These are phyloP conservation scores for Lindgomyces ingoldianus DNA, from an alignment of 495 filamentous ascomycete species.

Conservation along the genomic window DNA sequence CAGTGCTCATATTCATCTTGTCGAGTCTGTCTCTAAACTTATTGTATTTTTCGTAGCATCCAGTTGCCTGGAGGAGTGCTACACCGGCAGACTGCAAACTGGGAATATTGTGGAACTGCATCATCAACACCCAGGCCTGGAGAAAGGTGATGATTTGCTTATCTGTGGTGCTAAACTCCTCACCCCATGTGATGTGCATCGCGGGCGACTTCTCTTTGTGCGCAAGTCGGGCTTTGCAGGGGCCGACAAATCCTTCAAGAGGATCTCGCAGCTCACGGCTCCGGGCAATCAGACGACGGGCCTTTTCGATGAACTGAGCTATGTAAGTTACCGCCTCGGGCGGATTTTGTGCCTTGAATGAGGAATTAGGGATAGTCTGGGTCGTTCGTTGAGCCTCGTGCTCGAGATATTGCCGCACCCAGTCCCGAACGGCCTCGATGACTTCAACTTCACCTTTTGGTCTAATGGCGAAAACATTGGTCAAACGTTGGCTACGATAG, in stretches of 20 bases:
- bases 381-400: conserved; percentile 41
- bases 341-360: conserved; percentile 36
- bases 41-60: conserved; percentile 60
- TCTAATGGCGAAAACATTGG: conserved; percentile 51
- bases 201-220: conserved; percentile 37
- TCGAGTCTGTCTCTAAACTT: not conserved
- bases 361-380: not conserved
- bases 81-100: conserved; percentile 63
- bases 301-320: conserved; percentile 63
- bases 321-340: no score
- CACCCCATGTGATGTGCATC: conserved; percentile 8
- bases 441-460: conserved; percentile 50
- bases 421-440: conserved; percentile 53
- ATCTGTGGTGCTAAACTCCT: conserved; percentile 51
- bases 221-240: conserved; percentile 48
- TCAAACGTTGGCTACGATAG: conserved; percentile 42
- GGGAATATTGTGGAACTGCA: conserved; percentile 51
- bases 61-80: conserved; percentile 69
- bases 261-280: conserved; percentile 65
- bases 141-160: conserved; percentile 65
- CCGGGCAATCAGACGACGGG: conserved; percentile 62
- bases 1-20: conserved; percentile 34
- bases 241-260: conserved; percentile 58
- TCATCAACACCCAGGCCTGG: conserved; percentile 64
- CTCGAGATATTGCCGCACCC: conserved; percentile 63